These are phyloP conservation scores for Ensete ventricosum DNA, from an alignment of 176 grass and related monocot species.

Conservation along the genomic window DNA sequence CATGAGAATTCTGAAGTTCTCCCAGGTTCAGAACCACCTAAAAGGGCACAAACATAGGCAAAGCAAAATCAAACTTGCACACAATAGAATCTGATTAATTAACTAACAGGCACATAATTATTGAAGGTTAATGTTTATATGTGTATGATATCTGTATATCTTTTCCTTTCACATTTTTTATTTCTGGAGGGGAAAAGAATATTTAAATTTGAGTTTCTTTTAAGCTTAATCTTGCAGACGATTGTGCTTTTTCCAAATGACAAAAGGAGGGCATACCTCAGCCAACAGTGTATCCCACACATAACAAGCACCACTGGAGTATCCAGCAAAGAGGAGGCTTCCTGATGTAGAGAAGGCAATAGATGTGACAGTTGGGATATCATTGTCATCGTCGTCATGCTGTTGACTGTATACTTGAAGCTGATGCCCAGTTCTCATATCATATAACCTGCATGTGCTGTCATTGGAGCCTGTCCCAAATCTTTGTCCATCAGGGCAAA, in stretches of 20 bases:
- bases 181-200: no score
- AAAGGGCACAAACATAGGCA: not conserved
- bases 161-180: no score
- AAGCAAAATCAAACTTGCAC: not conserved
- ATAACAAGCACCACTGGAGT: slow-evolving; percentile 94
- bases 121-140: no score
- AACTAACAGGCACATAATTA: no score
- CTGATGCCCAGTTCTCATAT: slow-evolving; percentile 97
- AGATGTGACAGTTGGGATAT: slow-evolving; percentile 67
- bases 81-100: not conserved
- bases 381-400: slow-evolving; percentile 50
- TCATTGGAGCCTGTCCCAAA: slow-evolving; percentile 98
- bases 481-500: slow-evolving; percentile 91
- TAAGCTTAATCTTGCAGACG: not conserved
- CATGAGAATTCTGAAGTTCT: slow-evolving; percentile 75
- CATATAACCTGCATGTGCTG: slow-evolving; percentile 85
- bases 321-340: slow-evolving; percentile 95
- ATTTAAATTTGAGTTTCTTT: no score
- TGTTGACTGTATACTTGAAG: slow-evolving; percentile 78
- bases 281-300: slow-evolving; percentile 95
- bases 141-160: no score
- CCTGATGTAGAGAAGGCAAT: slow-evolving; percentile 97
- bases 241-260: slow-evolving; percentile 4
- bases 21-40: slow-evolving; percentile 89
- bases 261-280: slow-evolving; percentile 40